Base-by-base conservation (phyloP, 2,329 filamentous ascomycete species). In the Penicillium psychrosexuale region DNA sequence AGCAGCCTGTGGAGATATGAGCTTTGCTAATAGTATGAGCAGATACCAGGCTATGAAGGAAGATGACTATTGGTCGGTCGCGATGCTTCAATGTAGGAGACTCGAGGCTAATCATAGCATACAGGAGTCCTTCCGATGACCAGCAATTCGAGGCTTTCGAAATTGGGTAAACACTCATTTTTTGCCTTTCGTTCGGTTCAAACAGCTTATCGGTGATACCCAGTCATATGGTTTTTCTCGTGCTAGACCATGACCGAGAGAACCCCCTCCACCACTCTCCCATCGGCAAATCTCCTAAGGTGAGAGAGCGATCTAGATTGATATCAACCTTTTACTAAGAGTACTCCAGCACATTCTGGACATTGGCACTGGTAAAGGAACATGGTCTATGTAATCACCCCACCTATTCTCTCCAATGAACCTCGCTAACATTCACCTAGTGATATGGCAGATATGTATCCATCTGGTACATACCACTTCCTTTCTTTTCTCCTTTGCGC, bases 101-200 rank as follows among this genome's bases (percentile, higher is more conserved):
- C 9, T 13, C 4, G 17, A 15, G 15, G 6, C 30, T 53, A 49
- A 57, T 37, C 7, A 11, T 42, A 8, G 9, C 17, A 17, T 33
- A 8, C 22, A 61, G 60, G 58, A 54, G 60, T 28, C 60, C 60
- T 44, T 62, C 60, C 7, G 60, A 62, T 27, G 60, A 60, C 4
- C 55, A 59, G 28, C 60, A 60, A 50, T 62, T 62, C 36, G 58
- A 62, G 39, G 58, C 60, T 6, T 62, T 60, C 27, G 58, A 62
- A 34, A 56, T 62, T 38, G 42, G 60, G 60, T 62, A 59, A 49
- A 22, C 33, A 5, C 15, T 19, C 34, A 13, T 38, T 24, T 11
- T 3, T 37, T 28, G 22, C 30, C 28, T 12, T 13, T 12, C 1
- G 2, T 22, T 8, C 9, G 11, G 5, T 19, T 3, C 9, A 37